Evolutionary conservation across 2,329 filamentous ascomycete genomes (phyloP).

Genomic region (Apiospora rasikravindrae): DNA sequence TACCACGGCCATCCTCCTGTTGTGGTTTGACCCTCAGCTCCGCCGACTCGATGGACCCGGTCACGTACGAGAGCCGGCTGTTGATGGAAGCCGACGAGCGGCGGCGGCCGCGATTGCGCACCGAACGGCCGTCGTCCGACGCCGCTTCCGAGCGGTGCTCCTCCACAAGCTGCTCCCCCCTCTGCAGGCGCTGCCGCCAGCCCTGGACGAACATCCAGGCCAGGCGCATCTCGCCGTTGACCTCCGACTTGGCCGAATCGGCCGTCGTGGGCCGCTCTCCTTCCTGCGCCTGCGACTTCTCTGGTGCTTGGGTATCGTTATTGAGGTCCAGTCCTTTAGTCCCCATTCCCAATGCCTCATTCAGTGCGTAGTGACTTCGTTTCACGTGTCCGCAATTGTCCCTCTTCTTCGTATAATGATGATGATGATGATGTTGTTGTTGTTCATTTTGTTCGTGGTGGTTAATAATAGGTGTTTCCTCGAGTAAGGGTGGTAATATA

Average conservation of each 20-base stretch:
- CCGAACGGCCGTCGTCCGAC: not conserved
- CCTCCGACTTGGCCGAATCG: constrained; percentile 27
- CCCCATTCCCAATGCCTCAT: not conserved
- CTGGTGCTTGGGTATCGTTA: not conserved
- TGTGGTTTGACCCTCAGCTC: not conserved
- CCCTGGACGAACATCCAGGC: constrained; percentile 46
- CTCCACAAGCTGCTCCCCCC: constrained; percentile 41
- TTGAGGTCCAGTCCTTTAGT: not conserved
- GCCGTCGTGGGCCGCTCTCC: constrained; percentile 16
- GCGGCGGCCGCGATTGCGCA: not conserved
- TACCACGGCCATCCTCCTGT: too few relatives aligned
- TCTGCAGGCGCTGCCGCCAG: constrained; percentile 42
- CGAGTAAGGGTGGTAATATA: not conserved
- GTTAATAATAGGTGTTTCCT: not conserved
- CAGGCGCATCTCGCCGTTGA: constrained; percentile 37
- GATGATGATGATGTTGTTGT: not conserved
- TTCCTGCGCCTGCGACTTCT: constrained; percentile 4
- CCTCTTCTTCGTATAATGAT: not conserved
- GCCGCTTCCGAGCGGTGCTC: constrained; percentile 27
- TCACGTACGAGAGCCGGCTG: constrained; percentile 24
- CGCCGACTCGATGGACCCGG: not conserved
- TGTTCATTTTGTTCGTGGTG: not conserved
- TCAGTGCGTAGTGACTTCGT: constrained; percentile 13
- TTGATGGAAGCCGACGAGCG: constrained; percentile 28
- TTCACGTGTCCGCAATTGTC: not conserved